Conservation (phyloP, 139 green algal species). For the Trebouxia sp. region DNA sequence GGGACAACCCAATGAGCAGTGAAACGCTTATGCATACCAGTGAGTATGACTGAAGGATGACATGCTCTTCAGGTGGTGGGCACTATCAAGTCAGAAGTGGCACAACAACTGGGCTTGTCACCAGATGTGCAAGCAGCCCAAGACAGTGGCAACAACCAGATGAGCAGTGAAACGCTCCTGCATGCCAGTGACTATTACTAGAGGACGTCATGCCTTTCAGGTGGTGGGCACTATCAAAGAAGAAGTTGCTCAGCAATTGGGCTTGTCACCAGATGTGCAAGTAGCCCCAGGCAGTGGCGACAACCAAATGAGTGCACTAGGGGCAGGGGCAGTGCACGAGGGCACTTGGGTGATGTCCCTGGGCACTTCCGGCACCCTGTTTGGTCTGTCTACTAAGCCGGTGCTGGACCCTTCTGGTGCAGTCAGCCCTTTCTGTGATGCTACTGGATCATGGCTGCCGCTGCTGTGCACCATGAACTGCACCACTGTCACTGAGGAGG, state of each 20-base stretch:
- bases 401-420: constrained; percentile 70
- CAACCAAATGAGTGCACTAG: constrained; percentile 82
- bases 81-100: constrained; percentile 51
- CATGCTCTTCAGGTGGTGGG: constrained; percentile 66
- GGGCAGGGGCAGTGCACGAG: constrained; percentile 49
- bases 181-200: too few species aligned
- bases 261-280: constrained; percentile 49
- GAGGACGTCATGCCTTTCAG: too few species aligned
- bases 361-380: constrained; percentile 85
- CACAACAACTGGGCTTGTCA: constrained; percentile 57
- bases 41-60: too few species aligned
- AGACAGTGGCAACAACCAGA: constrained; percentile 84
- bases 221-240: constrained; percentile 56
- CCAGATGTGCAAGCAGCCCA: constrained; percentile 54
- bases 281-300: constrained; percentile 83
- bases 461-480: constrained; percentile 92
- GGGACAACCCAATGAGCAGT: constrained; percentile 87
- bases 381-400: constrained; percentile 62
- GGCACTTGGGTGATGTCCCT: constrained; percentile 67
- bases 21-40: too few species aligned
- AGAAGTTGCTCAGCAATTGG: constrained; percentile 58
- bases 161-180: too few species aligned
- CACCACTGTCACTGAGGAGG: constrained; percentile 74
- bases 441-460: constrained; percentile 75
- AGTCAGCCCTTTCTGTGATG: constrained; percentile 84